phyloP scores from a whole-genome alignment of 2,329 filamentous ascomycete species.

The Elsinoe perseae region DNA sequence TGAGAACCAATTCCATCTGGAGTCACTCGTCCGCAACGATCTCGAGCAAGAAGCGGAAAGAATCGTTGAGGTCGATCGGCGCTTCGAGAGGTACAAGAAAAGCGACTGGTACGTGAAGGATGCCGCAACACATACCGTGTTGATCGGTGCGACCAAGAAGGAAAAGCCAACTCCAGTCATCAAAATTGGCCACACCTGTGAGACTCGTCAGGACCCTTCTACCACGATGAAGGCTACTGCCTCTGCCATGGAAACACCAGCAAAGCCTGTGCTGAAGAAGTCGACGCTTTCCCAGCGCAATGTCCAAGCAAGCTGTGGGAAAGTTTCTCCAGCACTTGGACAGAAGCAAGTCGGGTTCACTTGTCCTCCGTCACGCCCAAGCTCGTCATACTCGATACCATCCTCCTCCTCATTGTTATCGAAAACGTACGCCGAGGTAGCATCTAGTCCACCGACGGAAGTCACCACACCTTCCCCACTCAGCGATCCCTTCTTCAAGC shows the following conservation, averaged over 20 bases:
- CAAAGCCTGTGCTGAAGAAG: too few relatives aligned
- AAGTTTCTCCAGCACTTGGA: not conserved
- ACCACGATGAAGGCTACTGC: too few relatives aligned
- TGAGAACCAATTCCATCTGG: not conserved
- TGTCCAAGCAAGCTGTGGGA: too few relatives aligned
- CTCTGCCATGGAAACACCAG: too few relatives aligned
- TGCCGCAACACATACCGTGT: not conserved
- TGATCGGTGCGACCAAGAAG: not conserved
- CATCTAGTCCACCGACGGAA: not conserved
- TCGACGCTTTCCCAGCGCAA: too few relatives aligned
- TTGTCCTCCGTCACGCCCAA: not conserved
- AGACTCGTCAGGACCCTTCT: too few relatives aligned
- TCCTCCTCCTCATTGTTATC: not conserved
- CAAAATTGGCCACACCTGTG: not conserved
- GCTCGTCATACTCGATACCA: not conserved
- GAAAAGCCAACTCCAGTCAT: not conserved
- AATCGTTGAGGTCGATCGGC: not conserved
- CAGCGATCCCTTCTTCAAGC: not conserved
- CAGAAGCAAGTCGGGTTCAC: not conserved
- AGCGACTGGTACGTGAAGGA: slow-evolving; percentile 3
- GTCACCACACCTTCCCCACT: not conserved
- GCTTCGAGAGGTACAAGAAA: not conserved
- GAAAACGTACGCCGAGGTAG: not conserved
- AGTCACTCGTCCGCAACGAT: not conserved
- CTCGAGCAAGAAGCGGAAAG: not conserved